phyloP scores from a whole-genome alignment of 2,329 filamentous ascomycete genomes.

The Colletotrichum ledebouriae region DNA sequence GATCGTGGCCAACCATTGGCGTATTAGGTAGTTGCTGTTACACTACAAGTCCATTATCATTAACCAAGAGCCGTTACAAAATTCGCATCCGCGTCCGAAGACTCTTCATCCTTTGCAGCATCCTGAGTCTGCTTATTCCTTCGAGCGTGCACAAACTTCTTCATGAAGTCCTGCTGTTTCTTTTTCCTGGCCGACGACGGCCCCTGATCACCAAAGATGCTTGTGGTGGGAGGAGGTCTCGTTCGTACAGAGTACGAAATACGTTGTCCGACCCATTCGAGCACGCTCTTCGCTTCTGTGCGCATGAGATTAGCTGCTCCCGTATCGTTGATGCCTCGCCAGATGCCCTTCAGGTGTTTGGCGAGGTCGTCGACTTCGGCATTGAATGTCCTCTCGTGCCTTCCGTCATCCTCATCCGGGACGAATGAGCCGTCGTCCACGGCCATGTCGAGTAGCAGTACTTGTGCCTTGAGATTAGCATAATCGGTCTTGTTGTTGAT shows the following conservation, averaged over 20 bases:
- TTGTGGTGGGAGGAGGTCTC: slow-evolving; percentile 66
- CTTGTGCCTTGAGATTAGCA: slow-evolving; percentile 72
- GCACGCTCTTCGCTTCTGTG: slow-evolving; percentile 80
- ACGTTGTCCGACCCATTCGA: slow-evolving; percentile 82
- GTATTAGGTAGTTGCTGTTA: slow-evolving; percentile 42
- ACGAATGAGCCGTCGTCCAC: slow-evolving; percentile 72
- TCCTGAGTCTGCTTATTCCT: slow-evolving; percentile 45
- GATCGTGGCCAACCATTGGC: slow-evolving; percentile 42
- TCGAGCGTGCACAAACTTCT: slow-evolving; percentile 55
- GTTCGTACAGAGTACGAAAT: slow-evolving; percentile 79
- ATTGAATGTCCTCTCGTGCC: slow-evolving; percentile 71
- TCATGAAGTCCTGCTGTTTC: slow-evolving; percentile 59
- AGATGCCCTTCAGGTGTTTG: slow-evolving; percentile 68
- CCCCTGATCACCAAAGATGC: slow-evolving; percentile 62
- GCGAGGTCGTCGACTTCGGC: slow-evolving; percentile 76
- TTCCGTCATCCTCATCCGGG: slow-evolving; percentile 47
- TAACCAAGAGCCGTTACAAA: slow-evolving; percentile 37
- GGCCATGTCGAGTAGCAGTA: slow-evolving; percentile 79
- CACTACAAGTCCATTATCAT: slow-evolving; percentile 39
- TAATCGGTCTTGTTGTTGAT: slow-evolving; percentile 75
- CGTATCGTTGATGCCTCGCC: slow-evolving; percentile 77
- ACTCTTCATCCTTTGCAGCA: slow-evolving; percentile 4
- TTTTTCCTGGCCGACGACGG: slow-evolving; percentile 56
- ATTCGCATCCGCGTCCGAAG: slow-evolving; percentile 36
- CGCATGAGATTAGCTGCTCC: slow-evolving; percentile 79